Conservation (phyloP, 139 green algal genomes). For the Chlorella sp. region DNA sequence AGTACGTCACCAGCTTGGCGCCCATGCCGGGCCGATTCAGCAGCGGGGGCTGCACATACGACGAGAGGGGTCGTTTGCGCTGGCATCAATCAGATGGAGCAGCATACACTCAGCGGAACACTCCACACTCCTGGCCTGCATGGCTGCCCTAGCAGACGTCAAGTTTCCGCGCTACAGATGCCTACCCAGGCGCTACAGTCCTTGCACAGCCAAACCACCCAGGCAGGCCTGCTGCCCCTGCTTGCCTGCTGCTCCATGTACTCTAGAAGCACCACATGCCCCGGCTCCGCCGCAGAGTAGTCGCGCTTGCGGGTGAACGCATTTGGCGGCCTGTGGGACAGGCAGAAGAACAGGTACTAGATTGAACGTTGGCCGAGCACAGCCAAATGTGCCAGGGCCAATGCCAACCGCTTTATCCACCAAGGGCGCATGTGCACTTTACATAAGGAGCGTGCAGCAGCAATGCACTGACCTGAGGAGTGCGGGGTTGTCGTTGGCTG, state of each 20-base stretch:
- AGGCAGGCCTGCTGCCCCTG: background rate
- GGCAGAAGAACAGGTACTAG: background rate
- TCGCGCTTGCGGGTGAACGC: conserved; percentile 60
- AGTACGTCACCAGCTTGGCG: conserved; percentile 76
- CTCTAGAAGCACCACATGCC: conserved; percentile 78
- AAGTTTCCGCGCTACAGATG: no score
- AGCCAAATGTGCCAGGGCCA: background rate
- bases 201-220: no score
- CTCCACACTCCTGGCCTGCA: background rate
- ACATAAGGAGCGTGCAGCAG: background rate
- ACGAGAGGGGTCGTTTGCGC: background rate
- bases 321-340: conserved; percentile 38
- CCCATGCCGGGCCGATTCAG: conserved; percentile 85
- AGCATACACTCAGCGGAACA: background rate
- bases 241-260: conserved; percentile 78
- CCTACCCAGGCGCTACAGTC: no score
- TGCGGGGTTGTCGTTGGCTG: conserved; percentile 4
- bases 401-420: background rate
- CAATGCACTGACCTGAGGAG: conserved; percentile 18
- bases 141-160: background rate
- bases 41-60: conserved; percentile 57
- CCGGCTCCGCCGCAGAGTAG: conserved; percentile 58
- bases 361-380: background rate
- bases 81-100: background rate
- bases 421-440: background rate